These are phyloP conservation scores for Podospora australis DNA, from an alignment of 495 filamentous ascomycete genomes.

Conservation along the genomic window DNA sequence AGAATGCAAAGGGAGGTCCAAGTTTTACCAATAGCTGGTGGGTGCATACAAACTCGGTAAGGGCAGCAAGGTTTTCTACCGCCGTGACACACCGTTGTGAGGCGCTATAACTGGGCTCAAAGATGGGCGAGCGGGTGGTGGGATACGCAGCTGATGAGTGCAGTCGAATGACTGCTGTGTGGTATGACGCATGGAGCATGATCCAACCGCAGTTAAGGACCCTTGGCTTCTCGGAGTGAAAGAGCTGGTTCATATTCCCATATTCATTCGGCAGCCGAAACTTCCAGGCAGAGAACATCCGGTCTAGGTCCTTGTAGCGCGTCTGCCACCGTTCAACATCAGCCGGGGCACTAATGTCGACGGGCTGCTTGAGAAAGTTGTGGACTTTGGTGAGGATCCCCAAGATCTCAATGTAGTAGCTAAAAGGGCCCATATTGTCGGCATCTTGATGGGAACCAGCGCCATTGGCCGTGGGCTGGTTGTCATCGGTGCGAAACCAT, in stretches of 20 bases:
- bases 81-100: conserved; percentile 73
- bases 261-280: conserved; percentile 75
- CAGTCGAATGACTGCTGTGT: conserved; percentile 75
- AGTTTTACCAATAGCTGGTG: conserved; percentile 71
- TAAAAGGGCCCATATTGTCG: conserved; percentile 79
- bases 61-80: conserved; percentile 73
- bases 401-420: conserved; percentile 79
- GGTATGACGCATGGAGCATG: conserved; percentile 74
- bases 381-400: conserved; percentile 82
- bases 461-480: conserved; percentile 9
- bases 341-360: conserved; percentile 74
- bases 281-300: conserved; percentile 71
- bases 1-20: conserved; percentile 83
- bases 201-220: conserved; percentile 75
- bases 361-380: conserved; percentile 75
- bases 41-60: conserved; percentile 66
- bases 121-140: conserved; percentile 76
- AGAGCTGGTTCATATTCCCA: conserved; percentile 68
- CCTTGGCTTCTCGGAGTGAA: conserved; percentile 57
- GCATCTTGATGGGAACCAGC: conserved; percentile 49
- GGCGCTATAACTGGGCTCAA: conserved; percentile 77
- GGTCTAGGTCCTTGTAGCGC: conserved; percentile 78
- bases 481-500: conserved; percentile 61
- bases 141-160: conserved; percentile 93
- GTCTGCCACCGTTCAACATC: conserved; percentile 86